Base-by-base conservation (phyloP, 2,329 filamentous ascomycete species). In the Penicillium olsonii region DNA sequence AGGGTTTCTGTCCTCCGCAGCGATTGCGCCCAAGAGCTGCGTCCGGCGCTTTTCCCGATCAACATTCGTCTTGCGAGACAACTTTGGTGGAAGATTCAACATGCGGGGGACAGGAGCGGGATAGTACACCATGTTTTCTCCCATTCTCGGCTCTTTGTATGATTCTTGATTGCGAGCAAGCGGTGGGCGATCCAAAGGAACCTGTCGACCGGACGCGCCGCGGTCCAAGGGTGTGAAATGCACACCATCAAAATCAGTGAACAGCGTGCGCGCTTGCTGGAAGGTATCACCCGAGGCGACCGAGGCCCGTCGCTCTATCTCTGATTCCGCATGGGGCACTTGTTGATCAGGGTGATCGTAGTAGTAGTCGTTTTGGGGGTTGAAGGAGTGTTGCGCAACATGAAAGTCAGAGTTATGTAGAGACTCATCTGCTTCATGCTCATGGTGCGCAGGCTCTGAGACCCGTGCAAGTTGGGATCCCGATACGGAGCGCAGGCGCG, bases 81-180 rank as follows among this genome's bases (percentile, higher is more conserved):
- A 75, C 61, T 90, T 88, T 37, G 91, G 90, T 1, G 94, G 94
- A 11, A 99, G 75, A 62, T 96, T 97, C 49, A 99, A 80, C 85
- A 95, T 92, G 54, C 88, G 86, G 3, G 94, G 94, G 2, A 99
- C 94, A 1, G 90, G 92, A 3, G 94, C 94, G 12, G 94, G 94
- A 68, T 99, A 99, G 71, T 87, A 97, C 9, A 96, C 84, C 89
- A 97, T 96, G 60, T 85, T 78, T 57, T 92, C 84, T 4, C 84
- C 87, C 1, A 86, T 86, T 42, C 64, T 67, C 2, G 72, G 68
- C 48, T 73, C 66, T 42, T 69, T 65, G 57, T 70, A 73, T 19
- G 65, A 61, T 53, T 70, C 61, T 11, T 69, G 62, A 42, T 70
- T 62, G 46, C 63, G 67, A 5, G 73, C 72, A 38, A 74, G 66